Conservation (phyloP, 2,329 filamentous ascomycete genomes). For the Onygenales sp. region DNA sequence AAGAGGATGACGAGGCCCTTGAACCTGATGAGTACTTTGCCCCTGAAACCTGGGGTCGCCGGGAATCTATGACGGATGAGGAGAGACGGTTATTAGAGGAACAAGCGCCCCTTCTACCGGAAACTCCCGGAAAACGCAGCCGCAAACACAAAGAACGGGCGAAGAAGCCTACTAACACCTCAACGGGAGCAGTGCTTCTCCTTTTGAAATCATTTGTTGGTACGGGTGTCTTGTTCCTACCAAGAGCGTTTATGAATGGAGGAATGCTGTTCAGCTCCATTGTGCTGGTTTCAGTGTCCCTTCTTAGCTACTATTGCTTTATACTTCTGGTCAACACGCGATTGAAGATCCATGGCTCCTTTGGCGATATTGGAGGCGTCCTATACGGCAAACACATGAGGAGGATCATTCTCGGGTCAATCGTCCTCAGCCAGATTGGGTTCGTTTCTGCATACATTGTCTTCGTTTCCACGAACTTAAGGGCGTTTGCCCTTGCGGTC, state of each 20-base stretch:
- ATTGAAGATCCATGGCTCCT: conserved; percentile 80
- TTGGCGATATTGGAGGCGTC: conserved; percentile 90
- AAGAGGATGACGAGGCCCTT: conserved; percentile 89
- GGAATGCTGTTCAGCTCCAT: conserved; percentile 95
- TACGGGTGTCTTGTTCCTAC: conserved; percentile 87
- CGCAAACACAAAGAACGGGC: conserved; percentile 68
- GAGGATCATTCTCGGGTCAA: conserved; percentile 75
- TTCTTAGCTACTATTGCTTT: conserved; percentile 94
- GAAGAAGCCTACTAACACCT: conserved; percentile 65
- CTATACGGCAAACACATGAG: conserved; percentile 89
- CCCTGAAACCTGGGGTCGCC: conserved; percentile 52
- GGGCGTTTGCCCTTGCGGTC: conserved; percentile 88
- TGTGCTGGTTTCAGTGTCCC: conserved; percentile 75
- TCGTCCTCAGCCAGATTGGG: conserved; percentile 90
- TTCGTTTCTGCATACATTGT: conserved; percentile 95
- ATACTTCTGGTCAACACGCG: conserved; percentile 84
- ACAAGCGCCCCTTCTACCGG: conserved; percentile 67
- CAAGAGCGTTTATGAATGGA: conserved; percentile 86
- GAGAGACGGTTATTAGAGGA: conserved; percentile 69
- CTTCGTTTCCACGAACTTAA: conserved; percentile 90
- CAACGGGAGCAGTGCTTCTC: conserved; percentile 70
- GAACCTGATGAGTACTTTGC: conserved; percentile 86
- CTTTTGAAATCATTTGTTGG: conserved; percentile 97
- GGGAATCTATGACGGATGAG: conserved; percentile 38
- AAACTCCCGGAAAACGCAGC: conserved; percentile 59